These are phyloP conservation scores for Ottelia alismoides DNA, from an alignment of 106 monocot species.

Conservation along the genomic window DNA sequence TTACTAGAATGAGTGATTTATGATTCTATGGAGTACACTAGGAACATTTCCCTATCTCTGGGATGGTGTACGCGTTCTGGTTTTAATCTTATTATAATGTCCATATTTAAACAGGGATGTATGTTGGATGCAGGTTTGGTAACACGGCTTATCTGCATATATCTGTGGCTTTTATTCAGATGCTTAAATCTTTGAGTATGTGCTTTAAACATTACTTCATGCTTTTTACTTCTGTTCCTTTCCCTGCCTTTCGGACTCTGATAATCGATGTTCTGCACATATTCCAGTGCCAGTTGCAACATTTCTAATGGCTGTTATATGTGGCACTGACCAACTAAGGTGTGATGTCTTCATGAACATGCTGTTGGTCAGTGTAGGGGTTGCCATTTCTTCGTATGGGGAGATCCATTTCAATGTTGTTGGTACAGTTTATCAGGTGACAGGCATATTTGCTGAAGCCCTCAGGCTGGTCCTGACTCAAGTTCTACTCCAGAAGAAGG, in stretches of 20 bases:
- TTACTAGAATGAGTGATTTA: too few relatives aligned
- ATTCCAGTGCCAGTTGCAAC: conserved; percentile 98
- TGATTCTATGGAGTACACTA: too few relatives aligned
- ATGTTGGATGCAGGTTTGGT: conserved; percentile 99
- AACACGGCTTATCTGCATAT: conserved; percentile 91
- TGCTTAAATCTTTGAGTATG: conserved; percentile 94
- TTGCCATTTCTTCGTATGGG: conserved; percentile 90
- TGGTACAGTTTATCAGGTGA: conserved; percentile 89
- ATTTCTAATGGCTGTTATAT: conserved; percentile 83
- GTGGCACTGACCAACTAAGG: conserved; percentile 86
- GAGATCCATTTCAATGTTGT: conserved; percentile 94
- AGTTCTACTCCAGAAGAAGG: conserved; percentile 92
- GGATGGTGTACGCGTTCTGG: too few relatives aligned
- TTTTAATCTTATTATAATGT: too few relatives aligned
- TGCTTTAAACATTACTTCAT: background rate
- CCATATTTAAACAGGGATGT: too few relatives aligned
- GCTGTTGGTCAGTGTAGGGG: conserved; percentile 93
- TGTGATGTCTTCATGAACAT: conserved; percentile 86
- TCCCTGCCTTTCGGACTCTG: too few relatives aligned
- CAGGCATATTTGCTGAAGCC: conserved; percentile 97
- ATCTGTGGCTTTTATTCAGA: conserved; percentile 94
- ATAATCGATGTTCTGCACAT: too few relatives aligned
- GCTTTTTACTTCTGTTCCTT: too few relatives aligned
- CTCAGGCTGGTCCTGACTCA: conserved; percentile 94
- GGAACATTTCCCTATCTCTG: too few relatives aligned